These are phyloP conservation scores for Nakaseomyces sp. DNA, from an alignment of 1,139 yeast genomes.

Conservation along the genomic window DNA sequence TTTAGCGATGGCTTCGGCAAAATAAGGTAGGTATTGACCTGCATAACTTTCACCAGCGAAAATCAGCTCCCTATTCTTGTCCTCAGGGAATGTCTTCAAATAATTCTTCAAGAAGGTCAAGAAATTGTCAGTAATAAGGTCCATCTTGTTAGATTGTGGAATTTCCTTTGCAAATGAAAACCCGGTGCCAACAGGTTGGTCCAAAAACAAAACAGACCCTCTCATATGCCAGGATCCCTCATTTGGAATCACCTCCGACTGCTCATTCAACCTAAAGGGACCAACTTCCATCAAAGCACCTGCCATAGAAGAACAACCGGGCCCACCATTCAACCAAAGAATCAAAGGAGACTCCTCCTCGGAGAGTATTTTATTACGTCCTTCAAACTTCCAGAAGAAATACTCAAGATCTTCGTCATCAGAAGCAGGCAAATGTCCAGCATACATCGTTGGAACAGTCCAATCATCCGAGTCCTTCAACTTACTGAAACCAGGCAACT, in stretches of 20 bases:
- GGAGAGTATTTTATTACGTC: slow-evolving; percentile 8
- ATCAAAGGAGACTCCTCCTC: slow-evolving; percentile 36
- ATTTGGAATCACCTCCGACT: slow-evolving; percentile 42
- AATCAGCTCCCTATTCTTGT: slow-evolving; percentile 52
- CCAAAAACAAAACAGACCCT: slow-evolving; percentile 75
- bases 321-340: slow-evolving; percentile 94
- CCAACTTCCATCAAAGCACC: slow-evolving; percentile 94
- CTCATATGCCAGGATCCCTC: slow-evolving; percentile 79
- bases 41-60: slow-evolving; percentile 96
- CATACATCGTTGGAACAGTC: slow-evolving; percentile 41
- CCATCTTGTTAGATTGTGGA: slow-evolving; percentile 43
- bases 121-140: slow-evolving; percentile 52
- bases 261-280: slow-evolving; percentile 57
- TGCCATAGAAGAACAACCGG: slow-evolving; percentile 97
- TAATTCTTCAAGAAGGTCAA: slow-evolving; percentile 57
- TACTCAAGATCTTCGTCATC: slow-evolving; percentile 50
- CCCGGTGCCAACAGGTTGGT: slow-evolving; percentile 95
- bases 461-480: slow-evolving; percentile 12
- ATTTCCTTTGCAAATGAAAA: slow-evolving; percentile 45
- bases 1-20: slow-evolving; percentile 55
- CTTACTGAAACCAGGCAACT: slow-evolving; percentile 26
- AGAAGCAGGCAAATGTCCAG: slow-evolving; percentile 56
- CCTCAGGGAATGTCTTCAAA: slow-evolving; percentile 67
- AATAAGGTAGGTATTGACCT: slow-evolving; percentile 91
- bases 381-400: slow-evolving; percentile 71